phyloP scores from a whole-genome alignment of 345 rosid genomes.

The Eutrema yunnanense region DNA sequence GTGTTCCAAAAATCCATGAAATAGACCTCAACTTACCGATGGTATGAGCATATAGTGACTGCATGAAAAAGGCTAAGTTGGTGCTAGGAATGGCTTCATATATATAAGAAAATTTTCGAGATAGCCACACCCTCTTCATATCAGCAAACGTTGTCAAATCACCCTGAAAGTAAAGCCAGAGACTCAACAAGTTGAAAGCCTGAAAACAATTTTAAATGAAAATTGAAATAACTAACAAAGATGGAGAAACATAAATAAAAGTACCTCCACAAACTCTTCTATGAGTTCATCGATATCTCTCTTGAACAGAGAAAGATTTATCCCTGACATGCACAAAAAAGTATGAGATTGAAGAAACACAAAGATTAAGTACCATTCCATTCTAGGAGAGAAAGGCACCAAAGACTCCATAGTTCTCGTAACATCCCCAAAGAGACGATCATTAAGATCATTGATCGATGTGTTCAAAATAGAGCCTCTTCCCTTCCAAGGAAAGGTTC shows the following conservation, averaged over 20 bases:
- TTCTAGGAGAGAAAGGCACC: background rate
- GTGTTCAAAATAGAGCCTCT: background rate
- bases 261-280: conserved; percentile 46
- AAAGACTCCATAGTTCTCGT: background rate
- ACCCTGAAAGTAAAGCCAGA: conserved; percentile 25
- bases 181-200: background rate
- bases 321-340: background rate
- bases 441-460: background rate
- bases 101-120: conserved; percentile 53
- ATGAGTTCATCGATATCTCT: conserved; percentile 60
- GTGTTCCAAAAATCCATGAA: background rate
- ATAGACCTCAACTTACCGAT: conserved; percentile 34
- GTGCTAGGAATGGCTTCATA: conserved; percentile 47
- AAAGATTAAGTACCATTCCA: background rate
- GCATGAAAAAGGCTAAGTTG: conserved; percentile 56
- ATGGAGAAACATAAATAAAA: background rate
- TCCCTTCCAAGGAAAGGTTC: background rate
- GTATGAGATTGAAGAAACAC: background rate
- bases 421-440: background rate
- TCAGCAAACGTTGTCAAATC: conserved; percentile 42
- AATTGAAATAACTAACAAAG: background rate
- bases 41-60: conserved; percentile 57
- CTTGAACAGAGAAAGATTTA: conserved; percentile 49
- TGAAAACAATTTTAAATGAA: background rate
- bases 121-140: conserved; percentile 62